Evolutionary conservation across 805 yeast species (phyloP), one percentile per base, ranked within the genome.

Genomic region (Saccharomycopsis amapae): DNA sequence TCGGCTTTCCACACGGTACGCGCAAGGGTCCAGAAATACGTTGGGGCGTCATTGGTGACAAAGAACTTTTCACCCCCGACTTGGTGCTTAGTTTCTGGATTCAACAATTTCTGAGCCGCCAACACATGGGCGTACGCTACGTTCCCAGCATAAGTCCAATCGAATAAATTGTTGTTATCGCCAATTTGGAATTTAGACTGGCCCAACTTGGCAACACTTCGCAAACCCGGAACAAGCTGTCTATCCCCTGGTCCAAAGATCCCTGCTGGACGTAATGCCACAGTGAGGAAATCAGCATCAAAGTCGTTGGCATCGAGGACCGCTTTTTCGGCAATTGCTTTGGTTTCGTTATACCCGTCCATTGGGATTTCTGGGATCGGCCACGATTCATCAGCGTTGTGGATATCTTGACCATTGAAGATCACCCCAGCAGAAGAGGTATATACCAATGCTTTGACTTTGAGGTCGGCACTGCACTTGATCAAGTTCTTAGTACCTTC

Each of bases 191-290:
- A 86, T 62, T 84, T 84, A 19, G 93, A 82, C 63, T 90, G 96
- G 6, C 95, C 95, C 45, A 76, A 67, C 48, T 74, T 73, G 2
- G 95, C 88, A 37, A 86, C 96, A 13, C 73, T 73, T 59, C 96
- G 78, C 49, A 93, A 69, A 2, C 95, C 95, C 10, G 98, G 98
- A 38, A 93, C 93, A 58, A 93, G 68, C 62, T 93, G 99, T 50
- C 98, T 78, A 62, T 93, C 98, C 37, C 98, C 97, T 4, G 97
- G 98, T 4, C 98, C 99, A 67, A 93, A 93, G 40, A 93, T 88
- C 33, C 98, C 99, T 1, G 98, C 96, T 1, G 98, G 98, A 52
- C 99, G 76, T 40, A 93, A 65, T 1, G 96, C 93, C 31, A 85
- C 83, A 0, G 98, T 93, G 40, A 73, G 66, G 53, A 89, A 75